These are phyloP conservation scores for Gossypium herbaceum DNA, from an alignment of 345 rosid species.

Conservation along the genomic window DNA sequence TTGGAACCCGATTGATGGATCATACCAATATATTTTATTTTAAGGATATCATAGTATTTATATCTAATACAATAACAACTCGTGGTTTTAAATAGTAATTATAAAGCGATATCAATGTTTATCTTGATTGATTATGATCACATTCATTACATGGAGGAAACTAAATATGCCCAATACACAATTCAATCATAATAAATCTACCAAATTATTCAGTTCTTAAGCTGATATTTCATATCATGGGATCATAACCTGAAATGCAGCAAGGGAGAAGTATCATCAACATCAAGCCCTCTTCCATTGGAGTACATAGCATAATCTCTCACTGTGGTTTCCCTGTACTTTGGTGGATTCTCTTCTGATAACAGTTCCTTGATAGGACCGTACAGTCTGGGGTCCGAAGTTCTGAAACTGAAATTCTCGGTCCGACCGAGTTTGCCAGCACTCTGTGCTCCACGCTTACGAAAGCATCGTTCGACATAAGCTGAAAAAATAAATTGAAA, in stretches of 20 bases:
- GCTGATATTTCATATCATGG: too few species aligned
- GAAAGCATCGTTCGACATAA: background rate
- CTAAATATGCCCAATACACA: too few species aligned
- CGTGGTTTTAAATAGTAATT: too few species aligned
- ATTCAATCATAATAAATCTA: too few species aligned
- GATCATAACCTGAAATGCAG: constrained; percentile 10
- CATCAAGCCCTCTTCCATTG: constrained; percentile 27
- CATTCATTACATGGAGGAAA: too few species aligned
- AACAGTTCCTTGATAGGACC: constrained; percentile 41
- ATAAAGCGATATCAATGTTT: too few species aligned
- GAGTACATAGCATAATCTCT: constrained; percentile 17
- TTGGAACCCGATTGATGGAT: too few species aligned
- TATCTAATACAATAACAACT: too few species aligned
- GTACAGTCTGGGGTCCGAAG: constrained; percentile 15
- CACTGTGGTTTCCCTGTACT: constrained; percentile 39
- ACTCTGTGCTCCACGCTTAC: constrained; percentile 14
- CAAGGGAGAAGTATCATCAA: constrained; percentile 20
- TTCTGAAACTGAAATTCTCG: constrained; percentile 34
- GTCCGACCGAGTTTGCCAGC: constrained; percentile 25
- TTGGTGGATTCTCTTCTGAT: constrained; percentile 43
- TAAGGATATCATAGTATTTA: too few species aligned
- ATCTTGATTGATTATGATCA: too few species aligned
- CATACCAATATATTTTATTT: too few species aligned
- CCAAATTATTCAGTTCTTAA: too few species aligned
- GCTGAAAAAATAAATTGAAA: background rate